phyloP scores from a whole-genome alignment of 1,284 basidiomycete species.

The Apiotrichum mycotoxinovorans region DNA sequence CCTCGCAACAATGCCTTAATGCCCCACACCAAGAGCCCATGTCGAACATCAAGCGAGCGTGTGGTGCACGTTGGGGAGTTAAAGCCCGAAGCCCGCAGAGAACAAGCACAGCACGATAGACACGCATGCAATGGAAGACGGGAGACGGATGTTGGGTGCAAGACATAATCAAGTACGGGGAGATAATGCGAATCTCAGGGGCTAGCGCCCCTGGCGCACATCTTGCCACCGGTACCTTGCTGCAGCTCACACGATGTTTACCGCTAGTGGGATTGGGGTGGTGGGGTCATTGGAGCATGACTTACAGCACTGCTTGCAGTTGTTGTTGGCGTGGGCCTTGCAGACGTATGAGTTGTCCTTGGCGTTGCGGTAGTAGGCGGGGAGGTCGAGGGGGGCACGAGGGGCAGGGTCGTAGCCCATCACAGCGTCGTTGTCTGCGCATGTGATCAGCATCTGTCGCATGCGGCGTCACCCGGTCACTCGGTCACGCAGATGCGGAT shows the following conservation, averaged over 20 bases:
- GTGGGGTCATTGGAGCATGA: too few relatives aligned
- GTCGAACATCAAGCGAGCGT: too few relatives aligned
- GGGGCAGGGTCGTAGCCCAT: constrained; percentile 46
- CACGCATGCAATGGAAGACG: not conserved
- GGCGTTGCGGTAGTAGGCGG: constrained; percentile 42
- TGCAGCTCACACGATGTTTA: not conserved
- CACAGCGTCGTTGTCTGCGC: constrained; percentile 48
- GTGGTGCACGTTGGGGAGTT: too few relatives aligned
- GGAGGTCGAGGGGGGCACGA: constrained; percentile 44
- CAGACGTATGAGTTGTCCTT: constrained; percentile 46
- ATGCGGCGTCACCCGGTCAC: too few relatives aligned
- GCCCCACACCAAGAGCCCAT: too few relatives aligned
- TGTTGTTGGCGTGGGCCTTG: constrained; percentile 47
- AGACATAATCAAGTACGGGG: not conserved
- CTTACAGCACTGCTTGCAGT: constrained; percentile 50
- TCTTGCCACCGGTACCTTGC: not conserved
- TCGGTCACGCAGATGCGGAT: too few relatives aligned
- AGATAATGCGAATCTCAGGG: not conserved
- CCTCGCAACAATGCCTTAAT: too few relatives aligned
- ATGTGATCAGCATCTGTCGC: not conserved
- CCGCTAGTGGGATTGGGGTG: too few relatives aligned
- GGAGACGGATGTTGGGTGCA: not conserved
- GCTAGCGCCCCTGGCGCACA: not conserved
- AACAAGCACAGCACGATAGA: not conserved
- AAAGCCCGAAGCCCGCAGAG: too few relatives aligned